phyloP scores from a whole-genome alignment of 768 basidiomycete genomes.

The Infundibulicybe gibba region DNA sequence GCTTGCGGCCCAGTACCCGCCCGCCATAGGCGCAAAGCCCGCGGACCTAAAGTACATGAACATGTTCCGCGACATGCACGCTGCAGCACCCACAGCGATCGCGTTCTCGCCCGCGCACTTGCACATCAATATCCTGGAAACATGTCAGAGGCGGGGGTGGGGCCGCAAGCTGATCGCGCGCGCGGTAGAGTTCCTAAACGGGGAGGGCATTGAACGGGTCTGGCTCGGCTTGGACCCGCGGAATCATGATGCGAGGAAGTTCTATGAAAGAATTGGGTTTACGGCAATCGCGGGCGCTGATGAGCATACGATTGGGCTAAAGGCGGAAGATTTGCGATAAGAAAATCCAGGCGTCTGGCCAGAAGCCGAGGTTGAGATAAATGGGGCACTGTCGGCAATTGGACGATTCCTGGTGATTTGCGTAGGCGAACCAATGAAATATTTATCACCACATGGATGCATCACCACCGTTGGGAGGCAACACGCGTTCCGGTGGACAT shows the following conservation, averaged over 20 bases:
- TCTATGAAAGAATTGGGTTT: constrained; percentile 66
- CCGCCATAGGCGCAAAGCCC: constrained; percentile 26
- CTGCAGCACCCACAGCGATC: constrained; percentile 49
- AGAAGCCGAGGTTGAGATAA: too few relatives aligned
- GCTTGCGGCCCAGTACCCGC: constrained; percentile 53
- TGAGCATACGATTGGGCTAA: constrained; percentile 50
- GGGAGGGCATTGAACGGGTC: constrained; percentile 36
- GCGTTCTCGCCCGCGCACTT: constrained; percentile 70
- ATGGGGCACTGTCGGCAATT: too few relatives aligned
- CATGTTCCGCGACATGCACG: constrained; percentile 37
- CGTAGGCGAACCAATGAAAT: too few relatives aligned
- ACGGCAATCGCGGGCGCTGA: constrained; percentile 48
- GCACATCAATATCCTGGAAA: constrained; percentile 69
- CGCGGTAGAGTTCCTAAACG: constrained; percentile 52
- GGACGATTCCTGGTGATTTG: too few relatives aligned
- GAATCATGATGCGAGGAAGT: constrained; percentile 56
- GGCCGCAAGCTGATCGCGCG: constrained; percentile 58
- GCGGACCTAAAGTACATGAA: constrained; percentile 42
- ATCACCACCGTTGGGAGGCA: too few relatives aligned
- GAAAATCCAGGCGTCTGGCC: too few relatives aligned
- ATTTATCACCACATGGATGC: too few relatives aligned
- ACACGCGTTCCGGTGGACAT: too few relatives aligned
- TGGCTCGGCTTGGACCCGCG: constrained; percentile 70
- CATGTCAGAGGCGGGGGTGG: constrained; percentile 67
- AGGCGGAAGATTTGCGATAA: constrained; percentile 31